Base-by-base conservation (phyloP, 768 basidiomycete species). In the Pisolithus microcarpus region DNA sequence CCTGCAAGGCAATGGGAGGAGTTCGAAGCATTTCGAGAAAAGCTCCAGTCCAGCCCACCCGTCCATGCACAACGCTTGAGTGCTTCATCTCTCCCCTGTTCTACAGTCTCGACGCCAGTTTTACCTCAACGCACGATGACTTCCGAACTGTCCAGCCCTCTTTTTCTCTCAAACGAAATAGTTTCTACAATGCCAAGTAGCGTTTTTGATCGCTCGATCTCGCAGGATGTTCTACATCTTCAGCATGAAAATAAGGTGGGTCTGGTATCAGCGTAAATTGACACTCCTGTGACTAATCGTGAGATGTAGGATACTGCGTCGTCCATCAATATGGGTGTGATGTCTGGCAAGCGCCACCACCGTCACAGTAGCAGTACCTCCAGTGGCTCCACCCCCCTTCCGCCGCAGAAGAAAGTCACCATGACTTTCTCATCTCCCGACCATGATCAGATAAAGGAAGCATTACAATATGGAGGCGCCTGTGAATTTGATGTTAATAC, bases 1-100 rank as follows among this genome's bases (percentile, higher is more conserved):
- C 49, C 50, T 13, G 46, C 50, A 15, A 5, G 19, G 1, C 53
- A 54, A 26, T 54, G 53, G 53, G 24, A 37, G 15, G 49, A 51
- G 26, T 50, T 34, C 5, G 45, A 54, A 24, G 30, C 37, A 5
- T 54, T 42, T 42, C 28, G 18, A 11, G 31, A 36, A 7, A 47
- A 52, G 7, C 30, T 21, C 26, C 44, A 38, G 34, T 28, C 30
- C 23, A 15, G 21, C 23, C 7, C 21, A 31, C 36, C 37, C 13
- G 30, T 36, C 43, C 50, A 23, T 23, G 21, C 21, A 23, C 21
- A 23, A 23, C 21, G 4, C 21, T 23, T 23, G 21, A 23, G 21
- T 23, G 21, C 21, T 23, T 23, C 21, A 23, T 23, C 21, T 23
- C 21, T 26, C 44, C 10, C 44, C 5, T 4, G 37, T 34, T 23